Evolutionary conservation across 2,329 filamentous ascomycete genomes (phyloP).

Genomic region (Epichloe gansuensis): DNA sequence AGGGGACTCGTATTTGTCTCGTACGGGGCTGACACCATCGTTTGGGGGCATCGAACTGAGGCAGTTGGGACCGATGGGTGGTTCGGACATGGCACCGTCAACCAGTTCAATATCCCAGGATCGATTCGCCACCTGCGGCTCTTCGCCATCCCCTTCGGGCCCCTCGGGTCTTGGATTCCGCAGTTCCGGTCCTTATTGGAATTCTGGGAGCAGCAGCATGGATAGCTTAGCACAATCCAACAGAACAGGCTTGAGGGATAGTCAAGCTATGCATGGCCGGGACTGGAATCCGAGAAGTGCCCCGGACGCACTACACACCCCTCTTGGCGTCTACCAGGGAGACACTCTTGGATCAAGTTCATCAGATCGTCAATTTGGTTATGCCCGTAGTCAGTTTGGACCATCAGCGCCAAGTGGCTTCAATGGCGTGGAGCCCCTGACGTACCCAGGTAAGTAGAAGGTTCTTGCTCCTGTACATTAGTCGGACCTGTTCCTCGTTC

Average conservation of each 20-base stretch:
- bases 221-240: neutral
- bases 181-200: constrained; percentile 1
- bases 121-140: constrained; percentile 39
- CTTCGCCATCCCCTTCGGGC: constrained; percentile 34
- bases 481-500: neutral
- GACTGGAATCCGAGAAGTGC: constrained; percentile 3
- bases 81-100: constrained; percentile 43
- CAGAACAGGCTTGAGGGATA: neutral
- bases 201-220: neutral
- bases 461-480: neutral
- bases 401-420: constrained; percentile 20
- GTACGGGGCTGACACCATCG: constrained; percentile 52
- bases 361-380: constrained; percentile 27
- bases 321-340: neutral
- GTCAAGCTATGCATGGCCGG: neutral
- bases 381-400: constrained; percentile 19
- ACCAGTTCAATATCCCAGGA: constrained; percentile 42
- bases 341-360: constrained; percentile 21
- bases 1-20: constrained; percentile 52
- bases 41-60: constrained; percentile 56
- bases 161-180: constrained; percentile 24
- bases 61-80: constrained; percentile 35
- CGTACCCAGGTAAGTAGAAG: constrained; percentile 36
- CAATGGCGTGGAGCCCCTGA: constrained; percentile 36
- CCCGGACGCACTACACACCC: neutral